Evolutionary conservation across 768 basidiomycete genomes (phyloP), one percentile per base, ranked within the genome.

Genomic region (Tulasnella sp.): DNA sequence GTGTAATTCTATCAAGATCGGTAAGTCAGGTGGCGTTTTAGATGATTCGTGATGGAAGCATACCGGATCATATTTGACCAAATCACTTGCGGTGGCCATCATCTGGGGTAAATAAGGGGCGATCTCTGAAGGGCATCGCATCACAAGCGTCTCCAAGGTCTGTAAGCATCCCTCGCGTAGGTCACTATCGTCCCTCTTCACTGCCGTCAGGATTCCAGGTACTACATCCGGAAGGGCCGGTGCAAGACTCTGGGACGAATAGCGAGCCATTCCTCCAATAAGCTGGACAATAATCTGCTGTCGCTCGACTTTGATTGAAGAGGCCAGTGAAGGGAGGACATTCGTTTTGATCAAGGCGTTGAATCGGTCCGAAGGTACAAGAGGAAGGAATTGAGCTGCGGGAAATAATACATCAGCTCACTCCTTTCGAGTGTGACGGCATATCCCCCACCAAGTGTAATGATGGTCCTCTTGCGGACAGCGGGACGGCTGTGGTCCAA

Each of bases 31-130:
- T 34, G 68, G 54, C 39, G 67, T n/a, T 37, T 31, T 15, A 15
- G 8, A 14, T 76, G 74, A 52, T 74, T 52, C 39, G 36, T 12
- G 17, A 22, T 54, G 12, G 34, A 73, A 6, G 84, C 90, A 80
- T 81, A 96, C 95, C 0, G 97, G 97, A 82, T 99, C 97, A 81
- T 94, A 92, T 81, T 94, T 96, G 85, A 99, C 91, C 79, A 90
- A 91, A 77, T 91, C 89, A 69, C 86, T 87, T 3, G 92, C 94
- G 36, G 87, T 85, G 77, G 91, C 89, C 19, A 93, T 85, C 79
- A 96, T 91, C 9, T 86, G 83, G 71, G 83, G 84, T 40, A 97
- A 82, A 81, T 90, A 95, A 0, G 91, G 86, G 0, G 91, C 90
- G 38, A 92, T 88, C 80, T 97, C 96, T 7, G 88, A 85, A 0